These are phyloP conservation scores for Durotheca rogersii DNA, from an alignment of 495 filamentous ascomycete species.

Conservation along the genomic window DNA sequence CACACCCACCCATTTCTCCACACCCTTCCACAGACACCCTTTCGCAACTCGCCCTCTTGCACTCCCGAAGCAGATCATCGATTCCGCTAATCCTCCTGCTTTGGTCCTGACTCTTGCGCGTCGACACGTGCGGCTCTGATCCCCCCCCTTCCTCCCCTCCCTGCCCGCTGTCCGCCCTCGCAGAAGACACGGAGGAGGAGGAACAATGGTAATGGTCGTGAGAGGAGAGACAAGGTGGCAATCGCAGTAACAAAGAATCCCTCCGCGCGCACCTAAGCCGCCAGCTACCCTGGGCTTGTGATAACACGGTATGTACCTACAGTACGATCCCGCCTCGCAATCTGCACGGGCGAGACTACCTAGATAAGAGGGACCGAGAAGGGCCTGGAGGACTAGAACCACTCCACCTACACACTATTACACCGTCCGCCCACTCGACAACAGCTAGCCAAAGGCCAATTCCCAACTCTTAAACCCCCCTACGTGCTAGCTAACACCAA, in stretches of 20 bases:
- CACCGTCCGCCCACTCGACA: background rate
- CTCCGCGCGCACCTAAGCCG: background rate
- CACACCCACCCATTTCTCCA: constrained; percentile 32
- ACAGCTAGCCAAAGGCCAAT: background rate
- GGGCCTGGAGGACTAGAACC: no score
- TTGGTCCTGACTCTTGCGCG: constrained; percentile 3
- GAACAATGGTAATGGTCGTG: no score
- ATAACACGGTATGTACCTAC: background rate
- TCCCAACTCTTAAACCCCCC: background rate
- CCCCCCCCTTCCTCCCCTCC: constrained; percentile 2
- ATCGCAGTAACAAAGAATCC: background rate
- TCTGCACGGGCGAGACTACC: background rate
- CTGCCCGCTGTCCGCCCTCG: background rate
- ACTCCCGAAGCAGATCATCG: constrained; percentile 31
- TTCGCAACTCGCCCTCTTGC: constrained; percentile 4
- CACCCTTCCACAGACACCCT: constrained; percentile 22
- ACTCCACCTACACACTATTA: background rate
- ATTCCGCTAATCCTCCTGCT: constrained; percentile 5
- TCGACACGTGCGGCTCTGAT: constrained; percentile 20
- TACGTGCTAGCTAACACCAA: constrained; percentile 13
- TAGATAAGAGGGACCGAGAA: background rate
- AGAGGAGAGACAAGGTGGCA: no score
- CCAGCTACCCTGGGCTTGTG: no score
- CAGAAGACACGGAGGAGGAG: no score
- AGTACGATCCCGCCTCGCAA: background rate